Base-by-base conservation (phyloP, 164 flowering plant species). In the Dillenia suffruticosa region DNA sequence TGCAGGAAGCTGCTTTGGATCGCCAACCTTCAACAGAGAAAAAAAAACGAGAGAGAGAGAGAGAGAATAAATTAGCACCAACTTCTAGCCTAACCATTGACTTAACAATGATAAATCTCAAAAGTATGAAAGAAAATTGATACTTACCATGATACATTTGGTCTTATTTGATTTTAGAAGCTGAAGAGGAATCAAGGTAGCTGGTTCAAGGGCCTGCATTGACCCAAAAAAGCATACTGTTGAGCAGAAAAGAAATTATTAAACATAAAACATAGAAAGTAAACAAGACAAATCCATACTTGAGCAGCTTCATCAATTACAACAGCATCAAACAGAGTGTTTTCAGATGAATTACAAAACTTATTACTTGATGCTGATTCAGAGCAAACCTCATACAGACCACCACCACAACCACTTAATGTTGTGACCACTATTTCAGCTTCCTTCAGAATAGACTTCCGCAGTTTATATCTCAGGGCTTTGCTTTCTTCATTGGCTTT, bases 1-100 rank as follows among this genome's bases (percentile, higher is more conserved):
- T n/a, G 97, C 99, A 65, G 99, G 99, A 78, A 95, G 97, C 78
- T 95, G 99, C 82, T 95, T 92, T 44, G 99, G 99, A 78, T 92
- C 98, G 15, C 99, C 98, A 73, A 95, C 99, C 98, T 93, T 72
- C 56, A 76, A 59, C 56, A 72, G 1, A 19, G n/a, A n/a, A n/a
- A n/a, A n/a, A n/a, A n/a, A n/a, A n/a, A n/a, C n/a, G n/a, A n/a
- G 22, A 19, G 22, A 19, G 22, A 19, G 22, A 19, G 22, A 19
- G 22, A 19, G 22, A 19, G 22, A n/a, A n/a, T n/a, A n/a, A n/a
- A 19, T 19, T 19, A 19, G 22, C 22, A 19, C 22, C 22, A 19
- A 19, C 22, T 19, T 44, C 12, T 55, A 15, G 58, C 26, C 46
- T 78, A 11, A 73, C 51, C n/a, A 51, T 63, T 7, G 12, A 45